These are phyloP conservation scores for Diaporthe eres DNA, from an alignment of 2,329 filamentous ascomycete genomes.

Conservation along the genomic window DNA sequence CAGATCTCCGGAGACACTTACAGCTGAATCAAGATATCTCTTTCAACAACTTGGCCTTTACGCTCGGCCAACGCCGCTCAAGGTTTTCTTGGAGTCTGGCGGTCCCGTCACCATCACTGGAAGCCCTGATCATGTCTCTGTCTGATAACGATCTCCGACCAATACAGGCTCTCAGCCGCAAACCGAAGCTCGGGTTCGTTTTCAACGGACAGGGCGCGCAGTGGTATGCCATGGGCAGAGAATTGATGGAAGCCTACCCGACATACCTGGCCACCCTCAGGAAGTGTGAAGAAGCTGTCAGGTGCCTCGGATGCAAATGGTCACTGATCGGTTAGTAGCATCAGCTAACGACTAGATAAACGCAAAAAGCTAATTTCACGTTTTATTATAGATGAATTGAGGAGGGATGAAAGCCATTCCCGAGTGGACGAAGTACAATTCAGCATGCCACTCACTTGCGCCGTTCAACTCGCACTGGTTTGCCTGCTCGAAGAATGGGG, in stretches of 20 bases:
- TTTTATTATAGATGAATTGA: neutral
- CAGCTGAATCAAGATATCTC: neutral
- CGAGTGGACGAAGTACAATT: slow-evolving; percentile 47
- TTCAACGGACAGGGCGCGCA: slow-evolving; percentile 54
- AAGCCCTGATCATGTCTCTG: neutral
- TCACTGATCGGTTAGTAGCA: slow-evolving; percentile 39
- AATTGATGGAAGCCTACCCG: slow-evolving; percentile 43
- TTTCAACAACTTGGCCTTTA: neutral
- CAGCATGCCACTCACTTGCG: slow-evolving; percentile 49
- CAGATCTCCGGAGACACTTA: neutral
- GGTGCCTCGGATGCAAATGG: slow-evolving; percentile 45
- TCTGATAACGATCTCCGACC: neutral
- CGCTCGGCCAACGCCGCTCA: slow-evolving; percentile 18
- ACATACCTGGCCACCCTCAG: slow-evolving; percentile 43
- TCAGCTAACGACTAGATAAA: neutral
- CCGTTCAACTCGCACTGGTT: slow-evolving; percentile 53
- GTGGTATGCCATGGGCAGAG: slow-evolving; percentile 45
- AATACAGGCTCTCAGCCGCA: fast-evolving
- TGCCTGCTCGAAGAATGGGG: slow-evolving; percentile 45
- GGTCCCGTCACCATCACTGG: neutral
- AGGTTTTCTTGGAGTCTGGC: neutral
- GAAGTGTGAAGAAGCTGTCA: slow-evolving; percentile 42
- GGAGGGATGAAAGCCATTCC: slow-evolving; percentile 18
- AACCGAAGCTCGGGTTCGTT: slow-evolving; percentile 43
- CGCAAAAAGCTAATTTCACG: fast-evolving